Conservation (phyloP, 805 yeast species). For the Lipomyces kockii region DNA sequence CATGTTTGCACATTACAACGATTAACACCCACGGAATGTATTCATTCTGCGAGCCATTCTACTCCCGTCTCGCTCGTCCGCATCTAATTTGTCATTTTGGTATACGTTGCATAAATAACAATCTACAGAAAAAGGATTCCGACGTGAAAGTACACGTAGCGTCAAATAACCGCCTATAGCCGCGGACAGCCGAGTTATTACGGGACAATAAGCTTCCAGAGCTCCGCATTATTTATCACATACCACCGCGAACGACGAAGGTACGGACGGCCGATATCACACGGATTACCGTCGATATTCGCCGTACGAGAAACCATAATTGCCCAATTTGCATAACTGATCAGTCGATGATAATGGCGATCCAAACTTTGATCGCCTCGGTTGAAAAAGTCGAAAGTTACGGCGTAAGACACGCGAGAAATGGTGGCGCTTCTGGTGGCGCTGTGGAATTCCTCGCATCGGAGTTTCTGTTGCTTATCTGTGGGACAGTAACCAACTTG, state of each 20-base stretch:
- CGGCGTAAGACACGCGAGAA: neutral
- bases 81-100: too few relatives aligned
- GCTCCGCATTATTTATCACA: too few relatives aligned
- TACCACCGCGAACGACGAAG: neutral
- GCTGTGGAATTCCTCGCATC: neutral
- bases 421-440: neutral
- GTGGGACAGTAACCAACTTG: neutral
- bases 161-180: neutral
- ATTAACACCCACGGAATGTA: too few relatives aligned
- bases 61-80: too few relatives aligned
- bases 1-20: too few relatives aligned
- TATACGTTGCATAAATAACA: too few relatives aligned
- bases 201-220: too few relatives aligned
- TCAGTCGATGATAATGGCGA: neutral
- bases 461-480: neutral
- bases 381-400: neutral
- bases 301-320: too few relatives aligned
- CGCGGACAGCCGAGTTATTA: neutral
- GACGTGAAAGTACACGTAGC: neutral
- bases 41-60: too few relatives aligned
- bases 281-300: neutral
- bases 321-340: too few relatives aligned
- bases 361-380: neutral
- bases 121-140: too few relatives aligned
- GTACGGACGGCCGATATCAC: too few relatives aligned